Base-by-base conservation (phyloP, 2,329 filamentous ascomycete species). In the Alternaria ventricosa region DNA sequence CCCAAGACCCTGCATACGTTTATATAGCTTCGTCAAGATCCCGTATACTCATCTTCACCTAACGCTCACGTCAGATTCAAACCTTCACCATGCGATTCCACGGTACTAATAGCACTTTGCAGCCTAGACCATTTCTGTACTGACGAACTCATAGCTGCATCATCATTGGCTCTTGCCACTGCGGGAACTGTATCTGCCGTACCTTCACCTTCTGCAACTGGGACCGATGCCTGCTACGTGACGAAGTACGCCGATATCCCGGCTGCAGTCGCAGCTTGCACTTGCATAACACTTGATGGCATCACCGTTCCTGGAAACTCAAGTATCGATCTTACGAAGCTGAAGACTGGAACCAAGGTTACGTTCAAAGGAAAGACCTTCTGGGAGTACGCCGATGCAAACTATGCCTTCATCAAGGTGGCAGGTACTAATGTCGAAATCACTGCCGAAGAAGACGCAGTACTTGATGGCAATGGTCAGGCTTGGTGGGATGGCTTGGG, bases 341-440 rank as follows among this genome's bases (percentile, higher is more conserved):
- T 84, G 18, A 72, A 79, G 63, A 71, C 74, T 9, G 82, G 82
- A 3, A 78, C 82, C 3, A 80, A 75, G 7, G 82, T 84, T 11
- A 81, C 77, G 7, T 84, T 83, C 65, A 58, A 62, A 30, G 67
- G 69, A 23, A 67, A 8, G 6, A 69, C 69, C 3, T 67, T 64
- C 46, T 71, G 62, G 64, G 57, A 64, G 9, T 81, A 80, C 61
- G 79, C 78, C 15, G 75, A 81, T 46, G 73, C 75, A 13, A 78
- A 82, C 64, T 81, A 79, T 55, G 60, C 71, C 5, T 68, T 73
- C n/a, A 71, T 75, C 59, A 68, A 64, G 43, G 61, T 76, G 11
- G 61, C 79, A 9, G 82, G 82, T 6, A 81, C 73, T 5, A 70
- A 80, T 53, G 70, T 84, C 20, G 80, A 79, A 6, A 79, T 84